A percentile compares a stretch with the other conserved stretches of the same genome.
Evolutionary conservation across 2,329 filamentous ascomycete species (phyloP).

Genomic region (Aspergillus bombycis): DNA sequence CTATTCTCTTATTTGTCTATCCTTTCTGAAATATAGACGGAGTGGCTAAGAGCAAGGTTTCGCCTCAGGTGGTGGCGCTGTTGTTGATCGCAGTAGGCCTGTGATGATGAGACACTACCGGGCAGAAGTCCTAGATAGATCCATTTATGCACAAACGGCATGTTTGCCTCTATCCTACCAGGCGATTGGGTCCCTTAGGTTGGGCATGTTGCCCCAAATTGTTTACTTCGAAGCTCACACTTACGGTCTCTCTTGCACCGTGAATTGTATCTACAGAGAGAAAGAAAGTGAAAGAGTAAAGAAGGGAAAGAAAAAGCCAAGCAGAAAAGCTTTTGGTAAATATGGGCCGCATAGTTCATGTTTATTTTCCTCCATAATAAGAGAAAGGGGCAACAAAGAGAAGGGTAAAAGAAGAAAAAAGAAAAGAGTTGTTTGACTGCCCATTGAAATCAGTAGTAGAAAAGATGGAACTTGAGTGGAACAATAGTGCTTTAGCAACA

Average conservation of each 20-base stretch:
- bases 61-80: no score
- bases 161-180: background rate
- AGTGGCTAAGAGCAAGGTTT: background rate
- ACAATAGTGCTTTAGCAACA: background rate
- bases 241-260: background rate
- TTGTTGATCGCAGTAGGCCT: background rate
- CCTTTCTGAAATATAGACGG: background rate
- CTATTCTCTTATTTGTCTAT: background rate
- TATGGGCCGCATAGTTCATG: background rate
- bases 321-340: background rate
- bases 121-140: background rate
- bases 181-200: background rate
- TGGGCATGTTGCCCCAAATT: background rate
- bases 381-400: background rate
- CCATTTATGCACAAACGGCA: background rate
- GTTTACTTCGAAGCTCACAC: background rate
- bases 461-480: background rate
- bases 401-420: background rate
- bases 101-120: background rate
- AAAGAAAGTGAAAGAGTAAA: background rate
- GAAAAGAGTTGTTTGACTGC: background rate
- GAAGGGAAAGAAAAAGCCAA: background rate
- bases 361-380: background rate
- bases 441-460: background rate
- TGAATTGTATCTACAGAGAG: background rate